A percentile compares a stretch with the other conserved stretches of the same genome.
Conservation (phyloP, 2,329 filamentous ascomycete species). For the Fusarium robinianum region DNA sequence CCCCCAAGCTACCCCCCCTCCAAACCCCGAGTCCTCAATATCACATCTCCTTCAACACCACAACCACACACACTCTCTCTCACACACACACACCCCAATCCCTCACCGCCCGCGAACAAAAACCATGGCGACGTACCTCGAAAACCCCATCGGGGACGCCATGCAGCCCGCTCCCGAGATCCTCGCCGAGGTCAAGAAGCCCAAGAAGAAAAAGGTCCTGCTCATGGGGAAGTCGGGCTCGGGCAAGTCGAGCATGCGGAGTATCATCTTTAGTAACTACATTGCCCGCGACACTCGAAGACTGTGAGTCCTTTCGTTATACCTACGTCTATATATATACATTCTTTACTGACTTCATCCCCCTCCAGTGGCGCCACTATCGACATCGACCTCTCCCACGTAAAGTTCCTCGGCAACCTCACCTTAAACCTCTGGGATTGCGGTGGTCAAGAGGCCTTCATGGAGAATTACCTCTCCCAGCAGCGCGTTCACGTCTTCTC, state of each 20-base stretch:
- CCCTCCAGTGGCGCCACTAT: slow-evolving; percentile 79
- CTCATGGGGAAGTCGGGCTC: slow-evolving; percentile 96
- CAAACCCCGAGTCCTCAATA: no score
- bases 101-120: no score
- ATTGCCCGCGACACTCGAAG: slow-evolving; percentile 93
- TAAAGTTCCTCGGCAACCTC: slow-evolving; percentile 97
- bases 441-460: slow-evolving; percentile 97
- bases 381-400: slow-evolving; percentile 96
- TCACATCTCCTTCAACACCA: background rate
- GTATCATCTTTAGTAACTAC: slow-evolving; percentile 99
- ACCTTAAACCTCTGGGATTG: slow-evolving; percentile 99
- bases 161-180: slow-evolving; percentile 42
- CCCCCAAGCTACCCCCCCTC: background rate
- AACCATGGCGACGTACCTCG: slow-evolving; percentile 42
- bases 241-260: slow-evolving; percentile 97
- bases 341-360: background rate
- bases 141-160: slow-evolving; percentile 38
- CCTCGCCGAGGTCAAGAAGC: slow-evolving; percentile 62
- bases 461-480: slow-evolving; percentile 96
- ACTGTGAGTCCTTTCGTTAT: slow-evolving; percentile 54
- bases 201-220: slow-evolving; percentile 85
- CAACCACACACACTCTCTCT: background rate
- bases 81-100: background rate
- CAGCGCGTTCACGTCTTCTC: slow-evolving; percentile 96
- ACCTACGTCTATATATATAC: background rate